phyloP scores from a whole-genome alignment of 2,329 filamentous ascomycete species.

The Alternaria consortialis region DNA sequence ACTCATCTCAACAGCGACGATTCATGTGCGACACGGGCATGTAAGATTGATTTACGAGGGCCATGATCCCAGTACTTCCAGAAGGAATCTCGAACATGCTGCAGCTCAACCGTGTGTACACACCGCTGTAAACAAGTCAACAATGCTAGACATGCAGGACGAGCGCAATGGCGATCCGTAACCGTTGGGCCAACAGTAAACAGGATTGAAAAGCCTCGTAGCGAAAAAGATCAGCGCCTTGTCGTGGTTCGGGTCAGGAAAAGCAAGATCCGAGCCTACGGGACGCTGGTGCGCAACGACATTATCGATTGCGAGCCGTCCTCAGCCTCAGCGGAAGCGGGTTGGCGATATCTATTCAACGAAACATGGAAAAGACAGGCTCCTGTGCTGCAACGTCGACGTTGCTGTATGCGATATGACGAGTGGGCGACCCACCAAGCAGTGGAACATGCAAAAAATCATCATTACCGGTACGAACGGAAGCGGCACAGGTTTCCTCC shows the following conservation, averaged over 20 bases:
- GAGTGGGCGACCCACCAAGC: conserved; percentile 21
- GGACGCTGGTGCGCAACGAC: conserved; percentile 9
- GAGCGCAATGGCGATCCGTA: background rate
- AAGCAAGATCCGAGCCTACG: conserved; percentile 21
- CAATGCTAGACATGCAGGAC: background rate
- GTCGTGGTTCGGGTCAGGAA: conserved; percentile 8
- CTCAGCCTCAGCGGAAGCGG: conserved; percentile 18
- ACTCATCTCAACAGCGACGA: conserved; percentile 5
- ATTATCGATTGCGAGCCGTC: conserved; percentile 35
- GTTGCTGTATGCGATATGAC: conserved; percentile 18
- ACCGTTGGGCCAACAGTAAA: conserved; percentile 5
- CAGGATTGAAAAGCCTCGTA: background rate
- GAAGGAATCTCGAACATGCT: background rate
- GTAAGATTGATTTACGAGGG: conserved; percentile 9
- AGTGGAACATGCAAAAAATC: conserved; percentile 19
- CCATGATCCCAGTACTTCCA: background rate
- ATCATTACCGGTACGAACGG: conserved; percentile 9
- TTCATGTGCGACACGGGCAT: conserved; percentile 6
- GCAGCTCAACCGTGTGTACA: background rate
- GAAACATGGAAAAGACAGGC: conserved; percentile 7
- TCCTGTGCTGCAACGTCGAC: conserved; percentile 14
- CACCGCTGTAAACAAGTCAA: conserved; percentile 9
- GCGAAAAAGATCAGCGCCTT: conserved; percentile 22
- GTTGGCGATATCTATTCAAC: conserved; percentile 6
- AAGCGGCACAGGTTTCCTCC: conserved; percentile 4